Percentiles rank a stretch among this genome's conserved stretches.
These are phyloP conservation scores for Fusarium sp. DNA, from an alignment of 2,329 filamentous ascomycete species.

Conservation along the genomic window DNA sequence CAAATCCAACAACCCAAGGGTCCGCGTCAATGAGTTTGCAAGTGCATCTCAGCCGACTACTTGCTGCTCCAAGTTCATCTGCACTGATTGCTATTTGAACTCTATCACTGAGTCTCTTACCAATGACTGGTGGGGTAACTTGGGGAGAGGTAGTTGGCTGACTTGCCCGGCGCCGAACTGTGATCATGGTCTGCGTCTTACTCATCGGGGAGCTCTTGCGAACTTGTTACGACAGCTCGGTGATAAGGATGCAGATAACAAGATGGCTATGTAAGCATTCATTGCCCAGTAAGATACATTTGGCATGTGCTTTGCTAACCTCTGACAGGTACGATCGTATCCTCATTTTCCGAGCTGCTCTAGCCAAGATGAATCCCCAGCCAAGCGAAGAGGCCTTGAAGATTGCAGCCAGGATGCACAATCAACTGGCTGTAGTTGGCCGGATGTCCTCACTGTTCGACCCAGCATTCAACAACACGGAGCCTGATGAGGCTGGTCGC, in stretches of 20 bases:
- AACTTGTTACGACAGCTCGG: conserved; percentile 1
- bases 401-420: not conserved
- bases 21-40: conserved; percentile 3
- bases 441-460: not conserved
- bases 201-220: not conserved
- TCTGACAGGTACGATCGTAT: not conserved
- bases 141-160: not conserved
- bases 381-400: not conserved
- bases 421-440: not conserved
- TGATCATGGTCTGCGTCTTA: not conserved
- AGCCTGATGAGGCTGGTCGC: not conserved
- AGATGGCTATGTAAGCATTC: not conserved
- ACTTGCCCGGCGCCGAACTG: not conserved
- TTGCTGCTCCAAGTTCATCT: conserved; percentile 8
- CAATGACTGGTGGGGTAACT: not conserved
- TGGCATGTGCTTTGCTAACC: not conserved
- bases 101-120: not conserved
- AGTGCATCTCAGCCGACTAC: not conserved
- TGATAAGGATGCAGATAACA: not conserved
- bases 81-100: not conserved
- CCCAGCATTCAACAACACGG: not conserved
- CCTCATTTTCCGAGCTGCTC: not conserved
- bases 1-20: not conserved
- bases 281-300: fast-evolving
- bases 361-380: not conserved